Evolutionary conservation across 306 rosid genomes (phyloP), one percentile per base, ranked within the genome.

Genomic region (Citrullus colocynthis): DNA sequence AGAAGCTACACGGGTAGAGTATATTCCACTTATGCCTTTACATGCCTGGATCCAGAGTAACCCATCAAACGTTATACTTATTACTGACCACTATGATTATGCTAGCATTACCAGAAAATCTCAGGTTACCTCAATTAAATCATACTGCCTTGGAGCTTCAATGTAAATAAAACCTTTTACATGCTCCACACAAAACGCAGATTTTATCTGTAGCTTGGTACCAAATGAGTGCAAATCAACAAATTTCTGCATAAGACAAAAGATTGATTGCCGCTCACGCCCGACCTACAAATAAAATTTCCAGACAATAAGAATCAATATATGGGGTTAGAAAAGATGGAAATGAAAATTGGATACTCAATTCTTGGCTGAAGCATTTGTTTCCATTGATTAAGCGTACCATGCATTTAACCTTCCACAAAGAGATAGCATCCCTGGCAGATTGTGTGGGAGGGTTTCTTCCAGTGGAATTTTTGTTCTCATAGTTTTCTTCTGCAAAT

Each of bases 241-340:
- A 89, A 82, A 96, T 88, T 92, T 96, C 86, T 96, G 99, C 98
- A 96, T 92, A 64, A 96, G 85, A 87, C 97, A 96, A 80, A 91
- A 83, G 49, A 88, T 89, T 32, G 95, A 88, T 72, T 83, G 86
- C 88, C 90, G 87, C 88, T 96, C 99, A 0, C 97, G 97, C 78
- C 99, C 99, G 84, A 90, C 99, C 99, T 96, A 83, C 85, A 78
- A 63, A 54, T 67, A 71, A 49, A 60, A 28, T 32, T 9, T 78
- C 20, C 30, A 61, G 42, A 39, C 60, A 20, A 75, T 76, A 77
- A 67, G 77, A 61, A 67, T 60, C 55, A 77, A 64, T 15, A 74
- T 42, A 16, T 16, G 21, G 55, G 34, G 44, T 69, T 55, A 6
- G 42, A 74, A 73, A 58, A 12, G 71, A 30, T 51, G 63, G 14